A percentile compares a stretch with the other conserved stretches of the same genome.
phyloP scores from a whole-genome alignment of 192 early-diverging fungal species.

The Diversispora epigaea region DNA sequence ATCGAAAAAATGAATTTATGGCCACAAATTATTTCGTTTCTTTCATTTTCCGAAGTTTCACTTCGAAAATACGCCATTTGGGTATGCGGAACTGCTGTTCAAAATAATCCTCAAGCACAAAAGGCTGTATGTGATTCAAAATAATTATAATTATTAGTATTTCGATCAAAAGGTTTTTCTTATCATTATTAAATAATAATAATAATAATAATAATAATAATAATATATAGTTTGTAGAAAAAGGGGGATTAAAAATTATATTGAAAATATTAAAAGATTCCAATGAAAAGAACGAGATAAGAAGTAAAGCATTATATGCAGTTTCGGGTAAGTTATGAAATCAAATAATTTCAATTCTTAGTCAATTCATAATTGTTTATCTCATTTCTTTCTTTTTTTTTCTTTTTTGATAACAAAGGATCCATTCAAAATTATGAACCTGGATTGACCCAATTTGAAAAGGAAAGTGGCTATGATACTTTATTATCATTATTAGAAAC shows the following conservation, averaged over 20 bases:
- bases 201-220: background rate
- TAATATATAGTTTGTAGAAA: conserved; percentile 26
- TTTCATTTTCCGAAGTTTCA: conserved; percentile 50
- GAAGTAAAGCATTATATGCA: conserved; percentile 71
- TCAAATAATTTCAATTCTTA: background rate
- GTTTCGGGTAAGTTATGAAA: conserved; percentile 45
- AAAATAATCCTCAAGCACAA: conserved; percentile 91
- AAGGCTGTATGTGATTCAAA: conserved; percentile 49
- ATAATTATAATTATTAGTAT: too few relatives aligned
- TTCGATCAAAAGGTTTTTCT: too few relatives aligned
- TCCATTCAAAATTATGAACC: conserved; percentile 57
- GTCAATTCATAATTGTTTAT: background rate
- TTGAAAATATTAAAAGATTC: conserved; percentile 46
- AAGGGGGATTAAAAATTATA: conserved; percentile 49
- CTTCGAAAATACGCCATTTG: conserved; percentile 76
- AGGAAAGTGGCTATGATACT: conserved; percentile 43
- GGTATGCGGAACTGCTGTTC: conserved; percentile 91
- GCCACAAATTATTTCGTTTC: conserved; percentile 67
- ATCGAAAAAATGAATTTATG: conserved; percentile 87
- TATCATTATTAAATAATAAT: background rate
- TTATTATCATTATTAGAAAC: conserved; percentile 49
- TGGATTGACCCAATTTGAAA: conserved; percentile 59
- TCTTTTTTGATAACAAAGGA: conserved; percentile 28
- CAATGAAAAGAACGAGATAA: conserved; percentile 46
- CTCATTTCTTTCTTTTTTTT: background rate